Base-by-base conservation (phyloP, 208 protist genomes). In the Naegleria lovaniensis region DNA sequence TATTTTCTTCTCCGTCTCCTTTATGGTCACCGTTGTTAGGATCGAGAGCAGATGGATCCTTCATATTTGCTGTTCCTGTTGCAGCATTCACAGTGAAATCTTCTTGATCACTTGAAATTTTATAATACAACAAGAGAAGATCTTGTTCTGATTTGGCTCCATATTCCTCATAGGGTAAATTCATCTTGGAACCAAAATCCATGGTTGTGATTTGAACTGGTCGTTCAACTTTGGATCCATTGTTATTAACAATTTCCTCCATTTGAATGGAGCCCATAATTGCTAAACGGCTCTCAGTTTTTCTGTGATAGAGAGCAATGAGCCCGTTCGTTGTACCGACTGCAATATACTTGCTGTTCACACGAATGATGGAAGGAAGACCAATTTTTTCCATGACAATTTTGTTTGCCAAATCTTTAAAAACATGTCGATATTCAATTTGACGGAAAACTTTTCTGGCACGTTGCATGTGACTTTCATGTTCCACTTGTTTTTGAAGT, bases 61-160 rank as follows among this genome's bases (percentile, higher is more conserved):
- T 75, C 13, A n/a, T 16, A 75, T 75, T 75, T 36, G 19, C 29
- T 36, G 25, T n/a, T 36, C 67, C 29, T 36, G 16, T 36, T 36
- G 16, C n/a, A 36, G 16, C 29, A 79, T 79, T 79, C 7, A 36
- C 16, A 36, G 16, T 79, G n/a, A 36, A 36, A 79, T 29, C 67
- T 9, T 85, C 83, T 48, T 85, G 36, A 48, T 85, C 16, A 67
- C 19, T 67, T 67, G 55, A 67, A 43, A 48, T 25, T 85, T 43
- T 51, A 85, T 85, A 85, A 85, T 38, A 85, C 13, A 85, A 33
- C n/a, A 85, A 48, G 16, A 85, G 41, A 33, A 48, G 25, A 85
- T 51, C 33, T 85, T 39, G 33, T 48, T 51, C 83, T 38, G 29
- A 43, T 43, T 16, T 38, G 0, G 83, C n/a, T 29, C 55, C 22